These are phyloP conservation scores for Blastobotrys aristatus DNA, from an alignment of 1,139 yeast genomes.

Conservation along the genomic window DNA sequence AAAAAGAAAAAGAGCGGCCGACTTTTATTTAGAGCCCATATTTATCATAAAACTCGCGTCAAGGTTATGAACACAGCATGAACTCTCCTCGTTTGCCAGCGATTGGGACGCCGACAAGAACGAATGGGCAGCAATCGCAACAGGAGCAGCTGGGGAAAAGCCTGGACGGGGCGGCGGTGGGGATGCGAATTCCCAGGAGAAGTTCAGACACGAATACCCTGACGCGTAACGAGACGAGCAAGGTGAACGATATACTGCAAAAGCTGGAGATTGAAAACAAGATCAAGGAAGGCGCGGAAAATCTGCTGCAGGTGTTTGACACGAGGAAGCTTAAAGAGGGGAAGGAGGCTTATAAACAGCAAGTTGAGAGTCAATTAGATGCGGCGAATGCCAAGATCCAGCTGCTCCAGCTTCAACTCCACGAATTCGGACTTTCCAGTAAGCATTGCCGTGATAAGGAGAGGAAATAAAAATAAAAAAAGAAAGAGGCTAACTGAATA, in stretches of 20 bases:
- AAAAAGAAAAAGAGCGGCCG: no score
- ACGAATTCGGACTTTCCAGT: constrained; percentile 26
- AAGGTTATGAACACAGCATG: no score
- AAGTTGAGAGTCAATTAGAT: constrained; percentile 37
- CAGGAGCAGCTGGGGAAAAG: no score
- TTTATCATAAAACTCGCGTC: no score
- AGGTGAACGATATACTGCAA: constrained; percentile 31
- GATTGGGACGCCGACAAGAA: not conserved
- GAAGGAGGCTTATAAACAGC: constrained; percentile 28
- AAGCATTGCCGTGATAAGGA: not conserved
- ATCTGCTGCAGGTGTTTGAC: constrained; percentile 33
- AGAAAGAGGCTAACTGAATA: no score
- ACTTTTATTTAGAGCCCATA: no score
- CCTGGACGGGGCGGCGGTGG: not conserved
- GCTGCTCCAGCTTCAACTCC: constrained; percentile 30
- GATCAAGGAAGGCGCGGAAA: constrained; percentile 40
- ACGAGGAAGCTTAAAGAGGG: constrained; percentile 26
- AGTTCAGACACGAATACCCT: not conserved
- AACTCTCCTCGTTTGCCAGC: constrained; percentile 5
- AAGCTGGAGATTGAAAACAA: constrained; percentile 38
- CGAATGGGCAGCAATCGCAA: no score
- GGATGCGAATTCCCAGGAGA: not conserved
- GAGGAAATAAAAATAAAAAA: not conserved
- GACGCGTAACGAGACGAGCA: constrained; percentile 10
- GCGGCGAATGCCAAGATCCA: constrained; percentile 37